These are phyloP conservation scores for Dalbergia oliveri DNA, from an alignment of 306 rosid genomes.

Conservation along the genomic window DNA sequence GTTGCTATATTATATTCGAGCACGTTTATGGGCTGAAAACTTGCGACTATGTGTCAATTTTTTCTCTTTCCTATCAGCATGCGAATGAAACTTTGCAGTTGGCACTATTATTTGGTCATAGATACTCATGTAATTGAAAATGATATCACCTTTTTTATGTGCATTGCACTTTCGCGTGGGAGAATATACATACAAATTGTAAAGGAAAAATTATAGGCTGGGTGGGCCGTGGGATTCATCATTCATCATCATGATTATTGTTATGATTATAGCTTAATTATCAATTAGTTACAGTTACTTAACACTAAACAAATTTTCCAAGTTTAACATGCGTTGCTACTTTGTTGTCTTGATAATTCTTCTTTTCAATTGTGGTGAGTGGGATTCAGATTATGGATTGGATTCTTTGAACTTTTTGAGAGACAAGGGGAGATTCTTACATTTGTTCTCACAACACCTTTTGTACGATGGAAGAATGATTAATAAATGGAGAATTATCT, in stretches of 20 bases:
- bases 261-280: background rate
- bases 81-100: background rate
- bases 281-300: background rate
- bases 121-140: constrained; percentile 29
- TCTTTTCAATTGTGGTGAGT: background rate
- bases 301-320: background rate
- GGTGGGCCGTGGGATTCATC: constrained; percentile 7
- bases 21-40: constrained; percentile 36
- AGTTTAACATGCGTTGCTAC: background rate
- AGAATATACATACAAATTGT: background rate
- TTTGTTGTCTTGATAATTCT: constrained; percentile 7
- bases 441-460: background rate
- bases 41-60: background rate
- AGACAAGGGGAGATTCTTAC: background rate
- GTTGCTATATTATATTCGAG: background rate
- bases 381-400: background rate
- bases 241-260: background rate
- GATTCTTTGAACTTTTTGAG: background rate
- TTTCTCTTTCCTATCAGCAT: background rate
- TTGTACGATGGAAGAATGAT: too few species aligned
- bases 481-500: too few species aligned
- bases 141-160: constrained; percentile 27
- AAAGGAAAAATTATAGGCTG: background rate
- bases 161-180: constrained; percentile 13
- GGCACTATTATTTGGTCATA: constrained; percentile 39